Percentiles rank a stretch among this genome's conserved stretches.
phyloP scores from a whole-genome alignment of 306 rosid species.

The Prunus mume region DNA sequence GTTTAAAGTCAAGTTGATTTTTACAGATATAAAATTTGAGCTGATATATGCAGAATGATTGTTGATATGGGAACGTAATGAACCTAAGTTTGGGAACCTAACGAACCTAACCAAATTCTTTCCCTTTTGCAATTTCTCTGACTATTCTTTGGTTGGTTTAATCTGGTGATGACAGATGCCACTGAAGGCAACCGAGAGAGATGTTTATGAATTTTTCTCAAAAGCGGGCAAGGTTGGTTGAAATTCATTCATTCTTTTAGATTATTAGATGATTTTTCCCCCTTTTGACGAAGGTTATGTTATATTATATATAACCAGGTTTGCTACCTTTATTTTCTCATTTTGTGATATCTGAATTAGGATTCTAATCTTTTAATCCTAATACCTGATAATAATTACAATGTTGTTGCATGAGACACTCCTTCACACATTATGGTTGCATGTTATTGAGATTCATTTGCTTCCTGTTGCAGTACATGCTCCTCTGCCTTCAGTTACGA shows the following conservation, averaged over 20 bases:
- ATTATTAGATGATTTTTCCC: background rate
- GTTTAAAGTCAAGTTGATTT: background rate
- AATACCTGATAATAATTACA: constrained; percentile 10
- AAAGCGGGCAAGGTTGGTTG: constrained; percentile 95
- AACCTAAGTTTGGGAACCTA: background rate
- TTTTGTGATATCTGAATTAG: background rate
- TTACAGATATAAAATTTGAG: background rate
- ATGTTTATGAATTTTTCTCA: constrained; percentile 86
- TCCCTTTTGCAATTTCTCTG: constrained; percentile 14
- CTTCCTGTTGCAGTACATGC: constrained; percentile 50
- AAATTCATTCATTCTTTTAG: background rate
- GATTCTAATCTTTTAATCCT: background rate
- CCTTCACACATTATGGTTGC: constrained; percentile 27
- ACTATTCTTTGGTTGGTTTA: constrained; percentile 15
- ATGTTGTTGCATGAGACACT: constrained; percentile 24
- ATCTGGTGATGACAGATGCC: constrained; percentile 74
- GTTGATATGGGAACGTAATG: background rate
- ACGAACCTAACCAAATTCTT: background rate
- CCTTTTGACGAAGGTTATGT: background rate
- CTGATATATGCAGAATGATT: background rate
- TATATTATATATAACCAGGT: background rate
- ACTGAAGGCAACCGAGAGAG: constrained; percentile 93
- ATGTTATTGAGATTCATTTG: constrained; percentile 38
- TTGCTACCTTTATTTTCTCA: background rate
- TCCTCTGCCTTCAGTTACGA: constrained; percentile 55